A percentile compares a stretch with the other conserved stretches of the same genome.
phyloP scores from a whole-genome alignment of 139 green algal species.

The Marvania coccoides region DNA sequence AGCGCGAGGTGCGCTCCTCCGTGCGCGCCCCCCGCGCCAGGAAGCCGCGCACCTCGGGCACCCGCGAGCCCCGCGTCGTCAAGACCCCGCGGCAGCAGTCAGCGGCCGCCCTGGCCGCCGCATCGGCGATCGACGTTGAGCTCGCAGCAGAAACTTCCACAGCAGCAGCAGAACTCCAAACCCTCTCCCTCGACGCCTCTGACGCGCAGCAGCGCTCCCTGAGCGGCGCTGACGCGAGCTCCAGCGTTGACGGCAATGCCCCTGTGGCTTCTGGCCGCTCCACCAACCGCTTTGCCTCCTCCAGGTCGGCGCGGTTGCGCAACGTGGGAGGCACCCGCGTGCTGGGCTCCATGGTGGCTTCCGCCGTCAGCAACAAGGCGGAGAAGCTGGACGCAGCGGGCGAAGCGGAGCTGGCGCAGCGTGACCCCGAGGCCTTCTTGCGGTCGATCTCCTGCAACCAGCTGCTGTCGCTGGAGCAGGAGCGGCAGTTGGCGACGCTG shows the following conservation, averaged over 20 bases:
- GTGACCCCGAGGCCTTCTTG: neutral
- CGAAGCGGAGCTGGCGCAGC: neutral
- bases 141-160: neutral
- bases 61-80: neutral
- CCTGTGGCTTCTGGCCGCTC: no score
- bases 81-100: no score
- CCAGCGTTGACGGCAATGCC: no score
- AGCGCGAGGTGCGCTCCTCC: neutral
- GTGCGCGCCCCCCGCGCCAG: neutral
- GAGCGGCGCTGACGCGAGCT: no score
- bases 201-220: no score
- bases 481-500: constrained; percentile 62
- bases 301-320: no score
- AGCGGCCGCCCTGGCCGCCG: no score
- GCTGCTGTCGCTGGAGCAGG: constrained; percentile 60
- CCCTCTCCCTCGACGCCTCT: no score
- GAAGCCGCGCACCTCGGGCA: neutral
- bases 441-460: neutral
- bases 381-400: neutral
- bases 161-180: neutral
- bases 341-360: no score
- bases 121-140: neutral
- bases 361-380: neutral
- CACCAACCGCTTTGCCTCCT: no score
- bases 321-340: no score